A percentile compares a stretch with the other conserved stretches of the same genome.
phyloP scores from a whole-genome alignment of 2,329 filamentous ascomycete species.

The Diaporthe vaccinii region DNA sequence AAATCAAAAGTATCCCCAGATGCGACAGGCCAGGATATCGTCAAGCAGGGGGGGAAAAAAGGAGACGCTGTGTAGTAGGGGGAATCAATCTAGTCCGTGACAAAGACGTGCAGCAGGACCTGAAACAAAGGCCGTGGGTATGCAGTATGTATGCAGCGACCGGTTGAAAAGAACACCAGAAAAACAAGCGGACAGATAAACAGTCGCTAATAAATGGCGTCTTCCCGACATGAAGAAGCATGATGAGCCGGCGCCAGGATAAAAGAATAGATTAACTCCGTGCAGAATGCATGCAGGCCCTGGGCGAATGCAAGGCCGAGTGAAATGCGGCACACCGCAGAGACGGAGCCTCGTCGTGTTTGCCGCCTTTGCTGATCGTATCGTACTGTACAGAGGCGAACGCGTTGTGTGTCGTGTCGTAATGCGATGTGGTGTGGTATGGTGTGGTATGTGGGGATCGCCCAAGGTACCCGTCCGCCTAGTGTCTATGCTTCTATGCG shows the following conservation, averaged over 20 bases:
- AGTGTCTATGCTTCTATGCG: constrained; percentile 22
- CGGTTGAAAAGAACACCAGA: not conserved
- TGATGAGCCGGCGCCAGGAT: not conserved
- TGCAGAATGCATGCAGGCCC: constrained; percentile 11
- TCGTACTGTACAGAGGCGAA: constrained; percentile 7
- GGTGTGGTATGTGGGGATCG: not conserved
- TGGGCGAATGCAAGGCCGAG: not conserved
- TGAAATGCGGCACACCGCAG: constrained; percentile 4
- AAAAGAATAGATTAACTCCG: constrained; percentile 6
- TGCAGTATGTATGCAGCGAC: constrained; percentile 18
- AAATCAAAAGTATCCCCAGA: not conserved
- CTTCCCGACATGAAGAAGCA: not conserved
- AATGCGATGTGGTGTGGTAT: not conserved
- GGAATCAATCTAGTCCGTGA: constrained; percentile 23
- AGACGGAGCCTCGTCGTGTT: not conserved
- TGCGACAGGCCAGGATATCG: constrained; percentile 21
- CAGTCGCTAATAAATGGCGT: not conserved
- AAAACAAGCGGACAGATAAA: not conserved
- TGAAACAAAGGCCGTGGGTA: not conserved
- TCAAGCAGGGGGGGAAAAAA: not conserved
- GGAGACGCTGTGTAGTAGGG: not conserved
- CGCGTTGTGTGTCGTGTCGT: not conserved
- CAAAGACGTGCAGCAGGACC: not conserved
- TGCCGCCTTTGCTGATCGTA: not conserved
- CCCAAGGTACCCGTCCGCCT: not conserved